These are phyloP conservation scores for Lathyrus oleraceus DNA, from an alignment of 306 rosid genomes.

Conservation along the genomic window DNA sequence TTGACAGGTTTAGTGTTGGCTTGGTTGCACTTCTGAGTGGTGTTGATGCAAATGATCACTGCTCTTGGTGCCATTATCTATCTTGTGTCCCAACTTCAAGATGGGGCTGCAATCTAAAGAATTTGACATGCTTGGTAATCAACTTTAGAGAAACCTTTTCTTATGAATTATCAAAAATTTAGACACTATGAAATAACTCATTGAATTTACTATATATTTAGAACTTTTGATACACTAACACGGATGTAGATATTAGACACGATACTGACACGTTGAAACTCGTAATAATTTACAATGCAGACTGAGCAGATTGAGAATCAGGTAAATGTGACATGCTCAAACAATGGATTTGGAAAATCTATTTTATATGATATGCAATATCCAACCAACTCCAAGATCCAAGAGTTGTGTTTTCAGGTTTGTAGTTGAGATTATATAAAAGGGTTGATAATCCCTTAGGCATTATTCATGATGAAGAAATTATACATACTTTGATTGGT, in stretches of 20 bases:
- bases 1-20: slow-evolving; percentile 69
- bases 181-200: background rate
- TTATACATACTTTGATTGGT: background rate
- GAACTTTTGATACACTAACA: background rate
- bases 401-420: slow-evolving; percentile 63
- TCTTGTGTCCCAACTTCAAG: slow-evolving; percentile 93
- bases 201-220: too few species aligned
- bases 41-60: slow-evolving; percentile 83
- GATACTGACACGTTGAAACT: background rate
- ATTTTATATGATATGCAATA: slow-evolving; percentile 40
- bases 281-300: slow-evolving; percentile 44
- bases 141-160: slow-evolving; percentile 17
- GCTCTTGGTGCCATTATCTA: slow-evolving; percentile 97
- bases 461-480: background rate
- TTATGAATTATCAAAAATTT: slow-evolving; percentile 5
- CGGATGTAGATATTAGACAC: background rate
- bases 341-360: slow-evolving; percentile 68
- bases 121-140: slow-evolving; percentile 64
- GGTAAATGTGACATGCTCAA: slow-evolving; percentile 73
- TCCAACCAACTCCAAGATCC: slow-evolving; percentile 60
- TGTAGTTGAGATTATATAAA: slow-evolving; percentile 53
- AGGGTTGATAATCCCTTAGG: background rate
- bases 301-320: slow-evolving; percentile 64
- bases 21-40: slow-evolving; percentile 68
- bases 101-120: slow-evolving; percentile 79